Conservation (phyloP, 805 yeast genomes). For the Candida krabiensis region DNA sequence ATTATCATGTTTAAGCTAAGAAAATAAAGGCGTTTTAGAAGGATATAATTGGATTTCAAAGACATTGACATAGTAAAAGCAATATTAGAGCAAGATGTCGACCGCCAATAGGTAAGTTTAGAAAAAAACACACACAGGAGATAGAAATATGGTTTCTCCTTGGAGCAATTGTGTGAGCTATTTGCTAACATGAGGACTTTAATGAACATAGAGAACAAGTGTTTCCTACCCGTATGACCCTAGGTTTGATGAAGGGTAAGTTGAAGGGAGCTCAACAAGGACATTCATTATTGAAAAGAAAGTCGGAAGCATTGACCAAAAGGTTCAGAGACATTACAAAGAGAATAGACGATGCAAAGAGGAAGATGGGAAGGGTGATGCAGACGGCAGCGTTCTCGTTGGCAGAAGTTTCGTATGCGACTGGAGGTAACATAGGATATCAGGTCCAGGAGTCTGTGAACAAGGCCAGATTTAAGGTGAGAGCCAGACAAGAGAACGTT, state of each 20-base stretch:
- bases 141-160: no score
- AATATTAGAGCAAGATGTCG: slow-evolving; percentile 28
- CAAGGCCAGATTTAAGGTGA: slow-evolving; percentile 85
- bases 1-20: no score
- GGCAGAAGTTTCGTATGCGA: slow-evolving; percentile 96
- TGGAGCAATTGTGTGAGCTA: no score
- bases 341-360: slow-evolving; percentile 90
- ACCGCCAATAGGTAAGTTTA: slow-evolving; percentile 30
- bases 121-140: slow-evolving; percentile 1
- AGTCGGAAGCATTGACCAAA: slow-evolving; percentile 95
- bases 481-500: slow-evolving; percentile 92
- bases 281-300: slow-evolving; percentile 87
- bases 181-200: neutral
- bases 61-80: no score
- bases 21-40: no score
- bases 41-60: no score
- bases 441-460: slow-evolving; percentile 95
- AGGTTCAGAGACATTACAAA: slow-evolving; percentile 94
- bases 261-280: slow-evolving; percentile 98
- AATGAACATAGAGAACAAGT: slow-evolving; percentile 74
- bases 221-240: slow-evolving; percentile 97
- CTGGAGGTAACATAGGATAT: slow-evolving; percentile 93
- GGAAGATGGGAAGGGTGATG: slow-evolving; percentile 98
- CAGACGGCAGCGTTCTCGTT: slow-evolving; percentile 96
- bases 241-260: slow-evolving; percentile 91